Evolutionary conservation across 331 rosid genomes (phyloP), one percentile per base, ranked within the genome.

Genomic region (Arachis monticola): DNA sequence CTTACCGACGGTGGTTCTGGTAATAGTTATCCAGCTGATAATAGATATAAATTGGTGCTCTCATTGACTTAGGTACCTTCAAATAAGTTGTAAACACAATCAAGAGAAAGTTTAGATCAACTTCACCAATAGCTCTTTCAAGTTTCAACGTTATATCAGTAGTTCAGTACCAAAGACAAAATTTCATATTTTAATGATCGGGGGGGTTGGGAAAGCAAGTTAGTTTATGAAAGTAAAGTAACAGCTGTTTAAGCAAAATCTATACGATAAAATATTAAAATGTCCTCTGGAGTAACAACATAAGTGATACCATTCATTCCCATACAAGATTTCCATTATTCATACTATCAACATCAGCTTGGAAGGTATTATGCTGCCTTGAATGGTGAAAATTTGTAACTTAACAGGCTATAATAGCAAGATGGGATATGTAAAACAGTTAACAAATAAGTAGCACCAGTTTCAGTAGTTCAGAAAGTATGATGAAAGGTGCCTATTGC

Each of bases 11-110:
- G 72, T 94, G 99, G 86, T 90, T 94, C 67, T 94, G 99, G 85
- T 88, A 94, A 87, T 83, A 94, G 89, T 94, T 87, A 85, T 94
- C 97, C 71, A 92, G 97, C 70, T 94, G 99, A 76, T 92, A 94
- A 79, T 94, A 94, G 74, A 92, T 78, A 74, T 86, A 83, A 83
- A 92, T 87, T 8, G 99, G 99, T 32, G 99, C 97, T 87, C 80
- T 92, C 97, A 94, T 94, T 52, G 79, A 76, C 85, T 79, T 92
- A 82, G 80, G 74, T 64, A 94, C 91, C 98, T 93, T 72, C 55
- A 81, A 67, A 81, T 30, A 69, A 70, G 73, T 73, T 64, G 13
- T 47, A 71, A 83, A 61, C 41, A 64, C 47, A 22, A 65, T 56
- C 56, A 72, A 67, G 71, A 62, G 72, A 64, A n/a, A 27, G n/a